These are phyloP conservation scores for Eucalyptus caleyi DNA, from an alignment of 345 rosid genomes.

Conservation along the genomic window DNA sequence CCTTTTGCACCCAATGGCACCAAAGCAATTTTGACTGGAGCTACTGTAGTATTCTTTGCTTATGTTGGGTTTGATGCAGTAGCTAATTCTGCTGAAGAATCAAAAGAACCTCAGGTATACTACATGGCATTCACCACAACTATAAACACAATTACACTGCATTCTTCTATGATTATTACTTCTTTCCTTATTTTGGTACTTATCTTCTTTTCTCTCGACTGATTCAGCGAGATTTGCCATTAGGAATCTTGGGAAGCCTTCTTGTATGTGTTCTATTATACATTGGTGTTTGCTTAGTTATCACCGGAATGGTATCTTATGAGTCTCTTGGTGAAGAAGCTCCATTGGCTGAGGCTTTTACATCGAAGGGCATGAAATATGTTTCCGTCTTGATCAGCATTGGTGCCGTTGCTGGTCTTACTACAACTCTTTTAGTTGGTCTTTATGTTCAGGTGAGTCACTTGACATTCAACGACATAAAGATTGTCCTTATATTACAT, in stretches of 20 bases:
- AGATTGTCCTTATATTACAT: not conserved
- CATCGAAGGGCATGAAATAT: slow-evolving; percentile 76
- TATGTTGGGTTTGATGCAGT: slow-evolving; percentile 98
- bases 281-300: slow-evolving; percentile 77
- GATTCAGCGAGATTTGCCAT: slow-evolving; percentile 78
- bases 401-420: slow-evolving; percentile 97
- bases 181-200: not conserved
- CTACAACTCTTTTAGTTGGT: slow-evolving; percentile 88
- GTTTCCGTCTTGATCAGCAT: slow-evolving; percentile 71
- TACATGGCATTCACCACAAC: not conserved
- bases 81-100: slow-evolving; percentile 95
- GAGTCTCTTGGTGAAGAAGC: slow-evolving; percentile 75
- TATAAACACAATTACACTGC: not conserved
- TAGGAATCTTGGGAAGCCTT: slow-evolving; percentile 91
- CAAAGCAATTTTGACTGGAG: slow-evolving; percentile 71
- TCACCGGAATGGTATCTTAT: slow-evolving; percentile 97
- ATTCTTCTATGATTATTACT: not conserved
- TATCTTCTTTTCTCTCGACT: not conserved
- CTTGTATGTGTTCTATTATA: slow-evolving; percentile 57
- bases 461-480: not conserved
- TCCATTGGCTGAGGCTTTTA: slow-evolving; percentile 79
- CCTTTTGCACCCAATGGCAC: slow-evolving; percentile 88
- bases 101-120: slow-evolving; percentile 78
- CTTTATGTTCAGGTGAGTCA: slow-evolving; percentile 89
- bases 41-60: slow-evolving; percentile 91